A percentile compares a stretch with the other conserved stretches of the same genome.
Evolutionary conservation across 2,329 filamentous ascomycete species (phyloP).

Genomic region (Epichloe typhina): DNA sequence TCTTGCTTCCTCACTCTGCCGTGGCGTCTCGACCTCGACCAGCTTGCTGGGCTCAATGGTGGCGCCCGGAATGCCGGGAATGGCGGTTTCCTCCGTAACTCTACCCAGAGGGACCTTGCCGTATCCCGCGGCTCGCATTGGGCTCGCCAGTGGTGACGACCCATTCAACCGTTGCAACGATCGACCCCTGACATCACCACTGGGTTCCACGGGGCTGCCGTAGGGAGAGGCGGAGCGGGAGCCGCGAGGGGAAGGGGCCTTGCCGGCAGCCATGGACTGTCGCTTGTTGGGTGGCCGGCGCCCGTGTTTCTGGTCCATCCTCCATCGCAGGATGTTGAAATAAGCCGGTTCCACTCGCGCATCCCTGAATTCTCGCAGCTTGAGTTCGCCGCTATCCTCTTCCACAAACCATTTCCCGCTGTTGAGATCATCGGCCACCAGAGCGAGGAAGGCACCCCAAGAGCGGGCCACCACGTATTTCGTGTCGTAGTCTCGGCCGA

Average conservation of each 20-base stretch:
- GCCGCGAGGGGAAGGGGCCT: conserved; percentile 32
- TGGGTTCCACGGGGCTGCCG: conserved; percentile 46
- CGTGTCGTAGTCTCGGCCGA: conserved; percentile 94
- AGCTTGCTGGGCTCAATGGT: conserved; percentile 34
- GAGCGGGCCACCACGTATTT: conserved; percentile 94
- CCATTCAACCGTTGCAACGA: conserved; percentile 57
- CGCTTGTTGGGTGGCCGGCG: conserved; percentile 41
- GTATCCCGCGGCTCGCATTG: conserved; percentile 50
- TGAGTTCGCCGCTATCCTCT: conserved; percentile 82
- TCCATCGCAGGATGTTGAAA: conserved; percentile 89
- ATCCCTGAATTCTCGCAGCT: conserved; percentile 81
- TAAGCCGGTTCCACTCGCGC: conserved; percentile 84
- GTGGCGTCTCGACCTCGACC: conserved; percentile 42
- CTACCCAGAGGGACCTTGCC: conserved; percentile 61
- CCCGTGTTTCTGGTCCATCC: conserved; percentile 89
- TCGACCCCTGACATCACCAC: conserved; percentile 51
- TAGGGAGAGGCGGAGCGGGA: conserved; percentile 48
- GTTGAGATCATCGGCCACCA: conserved; percentile 78
- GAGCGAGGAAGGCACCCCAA: conserved; percentile 77
- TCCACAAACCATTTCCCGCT: conserved; percentile 87
- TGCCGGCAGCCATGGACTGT: conserved; percentile 33
- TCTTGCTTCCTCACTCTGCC: conserved; percentile 30
- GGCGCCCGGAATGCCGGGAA: conserved; percentile 25
- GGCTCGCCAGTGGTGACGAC: conserved; percentile 49
- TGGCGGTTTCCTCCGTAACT: conserved; percentile 54